Conservation (phyloP, 768 basidiomycete species). For the Coprinopsis marcescibilis region DNA sequence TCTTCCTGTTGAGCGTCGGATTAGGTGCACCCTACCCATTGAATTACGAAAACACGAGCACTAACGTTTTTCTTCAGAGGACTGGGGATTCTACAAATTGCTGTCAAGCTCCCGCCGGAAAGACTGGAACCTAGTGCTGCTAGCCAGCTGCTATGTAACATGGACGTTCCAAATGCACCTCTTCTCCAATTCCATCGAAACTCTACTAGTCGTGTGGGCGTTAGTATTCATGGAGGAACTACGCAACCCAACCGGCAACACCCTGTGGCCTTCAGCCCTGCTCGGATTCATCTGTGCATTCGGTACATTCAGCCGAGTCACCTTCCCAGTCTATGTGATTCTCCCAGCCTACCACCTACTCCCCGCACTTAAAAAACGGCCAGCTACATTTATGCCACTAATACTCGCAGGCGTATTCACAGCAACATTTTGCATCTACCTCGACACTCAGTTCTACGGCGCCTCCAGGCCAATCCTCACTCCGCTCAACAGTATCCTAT, state of each 20-base stretch:
- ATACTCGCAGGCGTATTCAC: background rate
- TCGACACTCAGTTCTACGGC: conserved; percentile 2
- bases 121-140: background rate
- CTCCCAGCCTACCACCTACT: background rate
- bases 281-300: conserved; percentile 3
- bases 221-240: background rate
- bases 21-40: background rate
- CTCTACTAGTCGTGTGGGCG: background rate
- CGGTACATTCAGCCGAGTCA: conserved; percentile 3
- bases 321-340: background rate
- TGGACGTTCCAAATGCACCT: conserved; percentile 6
- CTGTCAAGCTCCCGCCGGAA: background rate
- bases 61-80: background rate
- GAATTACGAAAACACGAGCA: background rate
- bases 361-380: background rate
- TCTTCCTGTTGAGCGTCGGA: background rate
- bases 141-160: conserved; percentile 2
- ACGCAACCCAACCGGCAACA: background rate
- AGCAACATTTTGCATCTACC: background rate
- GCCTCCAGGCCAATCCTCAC: background rate
- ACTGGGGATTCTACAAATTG: conserved; percentile 2
- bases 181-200: conserved; percentile 5
- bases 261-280: background rate
- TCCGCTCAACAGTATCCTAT: conserved; percentile 1
- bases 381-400: background rate